A percentile compares a stretch with the other conserved stretches of the same genome.
Conservation (phyloP, 441 rosid genomes). For the Adansonia rubrostipa region DNA sequence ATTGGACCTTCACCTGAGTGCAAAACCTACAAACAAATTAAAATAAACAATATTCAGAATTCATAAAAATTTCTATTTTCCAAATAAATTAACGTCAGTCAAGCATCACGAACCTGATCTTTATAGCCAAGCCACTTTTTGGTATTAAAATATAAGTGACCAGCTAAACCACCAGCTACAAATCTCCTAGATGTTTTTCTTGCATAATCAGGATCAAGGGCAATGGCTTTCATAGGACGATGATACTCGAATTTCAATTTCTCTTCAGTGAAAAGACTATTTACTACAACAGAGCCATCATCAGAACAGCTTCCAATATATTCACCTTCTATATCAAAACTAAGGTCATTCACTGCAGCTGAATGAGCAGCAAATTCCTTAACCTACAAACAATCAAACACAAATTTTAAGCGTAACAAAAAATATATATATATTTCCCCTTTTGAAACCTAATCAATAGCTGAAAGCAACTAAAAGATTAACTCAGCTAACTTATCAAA, state of each 20-base stretch:
- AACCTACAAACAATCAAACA: slow-evolving; percentile 54
- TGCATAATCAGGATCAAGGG: slow-evolving; percentile 88
- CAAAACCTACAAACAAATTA: slow-evolving; percentile 63
- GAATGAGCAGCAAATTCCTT: slow-evolving; percentile 79
- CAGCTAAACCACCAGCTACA: slow-evolving; percentile 97
- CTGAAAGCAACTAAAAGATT: neutral
- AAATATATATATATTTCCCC: neutral
- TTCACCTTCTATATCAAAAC: slow-evolving; percentile 93
- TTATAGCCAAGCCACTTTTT: slow-evolving; percentile 89
- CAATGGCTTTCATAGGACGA: slow-evolving; percentile 96
- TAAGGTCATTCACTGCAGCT: slow-evolving; percentile 91
- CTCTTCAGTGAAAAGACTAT: slow-evolving; percentile 95
- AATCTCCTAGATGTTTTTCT: slow-evolving; percentile 75
- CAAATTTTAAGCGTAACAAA: slow-evolving; percentile 16
- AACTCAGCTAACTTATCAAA: neutral
- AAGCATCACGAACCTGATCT: slow-evolving; percentile 75
- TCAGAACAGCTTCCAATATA: slow-evolving; percentile 97
- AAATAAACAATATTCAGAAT: slow-evolving; percentile 28
- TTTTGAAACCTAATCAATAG: slow-evolving; percentile 1
- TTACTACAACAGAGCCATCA: slow-evolving; percentile 91
- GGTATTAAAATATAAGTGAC: slow-evolving; percentile 77
- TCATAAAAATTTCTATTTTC: slow-evolving; percentile 14
- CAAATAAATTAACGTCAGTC: neutral
- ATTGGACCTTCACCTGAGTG: slow-evolving; percentile 99
- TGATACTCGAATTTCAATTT: slow-evolving; percentile 87